Evolutionary conservation across 2,329 filamentous ascomycete species (phyloP), one percentile per base, ranked within the genome.

Genomic region (Rhexocercosporidium sp.): DNA sequence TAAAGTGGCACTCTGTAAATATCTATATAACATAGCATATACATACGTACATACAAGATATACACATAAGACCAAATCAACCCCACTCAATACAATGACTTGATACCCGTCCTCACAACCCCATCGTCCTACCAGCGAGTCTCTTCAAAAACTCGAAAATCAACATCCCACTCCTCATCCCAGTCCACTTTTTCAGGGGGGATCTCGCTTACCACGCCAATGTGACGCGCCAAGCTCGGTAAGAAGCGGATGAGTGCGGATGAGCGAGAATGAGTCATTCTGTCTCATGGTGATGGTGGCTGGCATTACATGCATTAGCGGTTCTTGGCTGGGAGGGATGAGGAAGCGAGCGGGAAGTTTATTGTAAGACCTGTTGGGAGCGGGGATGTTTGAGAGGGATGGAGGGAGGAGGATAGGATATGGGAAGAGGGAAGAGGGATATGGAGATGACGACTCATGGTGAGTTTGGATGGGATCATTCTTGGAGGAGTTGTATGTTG

Each of bases 231-330:
- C 31, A n/a, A n/a, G n/a, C 37, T 27, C 57, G 57, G 57, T 39
- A 60, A 63, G 14, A 11, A 47, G 39, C 37, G 57, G 41, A 65
- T 67, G 63, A 67, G 59, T 34, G 39, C 37, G 57, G 41, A 65
- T 67, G 63, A 67, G 59, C 41, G 54, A 64, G 27, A 62, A 70
- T 70, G 68, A 69, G 14, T 69, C 67, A 69, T 67, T 51, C 39
- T 51, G 37, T 47, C 65, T 67, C 65, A 69, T 53, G n/a, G 7
- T 29, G 25, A 59, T 41, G 4, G 22, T 7, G 5, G 9, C 20
- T 18, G 9, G 5, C 6, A 27, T 25, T 51, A 37, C 59, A 49
- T 61, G 46, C 59, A 51, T 49, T 47, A 29, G 39, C 57, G n/a
- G n/a, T n/a, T n/a, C n/a, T 29, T 18, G 3, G n/a, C 27, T 25